Evolutionary conservation across 2,329 filamentous ascomycete genomes (phyloP), one percentile per base, ranked within the genome.

Genomic region (Microascus cirrosus): DNA sequence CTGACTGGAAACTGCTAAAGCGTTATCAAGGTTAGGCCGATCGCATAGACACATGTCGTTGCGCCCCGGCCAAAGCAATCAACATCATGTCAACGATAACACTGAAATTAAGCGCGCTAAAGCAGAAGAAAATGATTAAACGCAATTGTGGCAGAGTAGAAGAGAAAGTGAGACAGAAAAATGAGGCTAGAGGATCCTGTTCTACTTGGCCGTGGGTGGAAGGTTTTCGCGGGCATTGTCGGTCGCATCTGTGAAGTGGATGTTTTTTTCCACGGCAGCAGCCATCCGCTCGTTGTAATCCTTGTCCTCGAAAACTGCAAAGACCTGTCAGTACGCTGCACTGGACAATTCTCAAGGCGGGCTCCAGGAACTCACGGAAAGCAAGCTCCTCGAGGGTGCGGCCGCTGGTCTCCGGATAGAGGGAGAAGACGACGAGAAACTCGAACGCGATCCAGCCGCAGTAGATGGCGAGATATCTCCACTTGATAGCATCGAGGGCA

Each of bases 371-470:
- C 39, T 45, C 39, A 45, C 39, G 63, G 50, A 61, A 61, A 1
- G 62, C 61, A 56, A 63, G 59, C 36, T 61, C 61, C 54, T 65
- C 63, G 2, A 64, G 59, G 6, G 62, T 63, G n/a, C 60, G 59
- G 11, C 61, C 90, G 61, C 86, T 87, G 0, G 90, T 95, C 72
- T 95, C 90, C 8, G 90, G 89, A 68, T 93, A 95, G 62, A 92
- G 78, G 71, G 91, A 89, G 71, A 85, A 94, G 55, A 94, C 86
- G 83, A 71, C 63, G 28, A 53, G 57, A 39, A 74, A 66, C 62
- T 77, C 73, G 39, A 75, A 71, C 1, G 66, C 65, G 13, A 77
- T 67, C 67, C 73, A 77, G 28, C 68, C 71, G 61, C 71, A 73
- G 60, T 75, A 76, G 10, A 73, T 72, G 34, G 73, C 70, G 45